Evolutionary conservation across 768 basidiomycete species (phyloP), one percentile per base, ranked within the genome.

Genomic region (Suillus occidentalis): DNA sequence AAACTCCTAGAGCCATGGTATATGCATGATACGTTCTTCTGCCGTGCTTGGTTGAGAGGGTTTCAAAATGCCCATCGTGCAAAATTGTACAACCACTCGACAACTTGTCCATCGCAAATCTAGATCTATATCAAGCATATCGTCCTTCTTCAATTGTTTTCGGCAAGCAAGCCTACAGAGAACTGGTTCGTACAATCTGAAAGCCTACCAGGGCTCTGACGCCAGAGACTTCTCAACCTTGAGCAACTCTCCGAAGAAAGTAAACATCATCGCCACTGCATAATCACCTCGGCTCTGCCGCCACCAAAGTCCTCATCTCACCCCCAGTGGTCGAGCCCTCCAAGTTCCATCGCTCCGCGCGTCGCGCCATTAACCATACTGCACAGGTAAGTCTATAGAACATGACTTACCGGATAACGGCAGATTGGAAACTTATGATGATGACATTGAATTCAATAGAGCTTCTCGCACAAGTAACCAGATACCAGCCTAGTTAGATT

Each of bases 1-100:
- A 75, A 45, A 65, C 66, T 25, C 76, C 75, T 52, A 68, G 72
- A 10, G 73, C 78, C 40, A 70, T n/a, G n/a, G n/a, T n/a, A n/a
- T n/a, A n/a, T n/a, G n/a, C n/a, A n/a, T 55, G 22, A 73, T 87
- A 22, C 71, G 72, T 8, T 87, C 31, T 37, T 37, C 37, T 12
- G 10, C 2, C 10, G 12, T 37, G 37, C 2, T 12, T 12, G 34
- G 34, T 36, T 8, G 34, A 36, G 34, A 36, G 6, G 8, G 34
- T 36, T 36, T 36, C 8, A 8, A 36, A 36, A 8, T 36, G 8
- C 34, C 34, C 7, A 36, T 36, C 34, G 8, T 36, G 34, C 34
- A 36, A 36, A 36, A 36, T 36, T 22, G n/a, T 13, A 49, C 10
- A 12, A 6, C 47, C 6, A n/a, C 12, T 49, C 47, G 47, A 13